Evolutionary conservation across 2,329 filamentous ascomycete genomes (phyloP).

Genomic region (Rugonectria rugulosa): DNA sequence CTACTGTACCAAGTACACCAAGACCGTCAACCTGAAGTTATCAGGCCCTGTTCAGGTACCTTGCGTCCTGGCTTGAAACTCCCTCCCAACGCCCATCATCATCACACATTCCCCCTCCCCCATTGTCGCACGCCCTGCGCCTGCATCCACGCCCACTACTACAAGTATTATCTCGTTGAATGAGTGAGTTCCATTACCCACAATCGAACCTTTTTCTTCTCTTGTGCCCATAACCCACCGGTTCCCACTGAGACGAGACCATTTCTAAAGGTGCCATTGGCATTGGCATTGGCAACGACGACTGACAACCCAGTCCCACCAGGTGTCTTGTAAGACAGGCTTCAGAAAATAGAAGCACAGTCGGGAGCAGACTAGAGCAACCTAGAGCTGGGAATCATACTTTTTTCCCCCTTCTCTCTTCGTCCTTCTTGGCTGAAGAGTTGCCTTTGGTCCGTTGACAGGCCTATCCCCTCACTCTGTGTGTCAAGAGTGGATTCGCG

Average conservation of each 20-base stretch:
- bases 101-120: not conserved
- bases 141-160: conserved; percentile 3
- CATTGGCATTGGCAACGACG: conserved; percentile 3
- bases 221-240: conserved; percentile 1
- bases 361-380: conserved; percentile 21
- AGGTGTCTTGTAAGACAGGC: not conserved
- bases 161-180: too few relatives aligned
- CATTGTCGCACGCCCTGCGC: conserved; percentile 6
- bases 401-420: not conserved
- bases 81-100: not conserved
- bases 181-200: conserved; percentile 5
- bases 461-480: conserved; percentile 29
- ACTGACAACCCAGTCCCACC: conserved; percentile 10
- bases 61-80: not conserved
- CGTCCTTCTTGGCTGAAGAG: conserved; percentile 16
- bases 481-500: conserved; percentile 3
- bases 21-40: not conserved
- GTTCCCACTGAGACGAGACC: conserved; percentile 6
- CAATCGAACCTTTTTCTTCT: not conserved
- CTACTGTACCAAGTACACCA: not conserved
- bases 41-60: not conserved
- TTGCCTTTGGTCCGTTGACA: conserved; percentile 37
- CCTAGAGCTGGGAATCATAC: conserved; percentile 15
- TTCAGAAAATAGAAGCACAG: conserved; percentile 12
- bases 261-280: not conserved